Evolutionary conservation across 257 asterid genomes (phyloP).

Genomic region (Perilla frutescens): DNA sequence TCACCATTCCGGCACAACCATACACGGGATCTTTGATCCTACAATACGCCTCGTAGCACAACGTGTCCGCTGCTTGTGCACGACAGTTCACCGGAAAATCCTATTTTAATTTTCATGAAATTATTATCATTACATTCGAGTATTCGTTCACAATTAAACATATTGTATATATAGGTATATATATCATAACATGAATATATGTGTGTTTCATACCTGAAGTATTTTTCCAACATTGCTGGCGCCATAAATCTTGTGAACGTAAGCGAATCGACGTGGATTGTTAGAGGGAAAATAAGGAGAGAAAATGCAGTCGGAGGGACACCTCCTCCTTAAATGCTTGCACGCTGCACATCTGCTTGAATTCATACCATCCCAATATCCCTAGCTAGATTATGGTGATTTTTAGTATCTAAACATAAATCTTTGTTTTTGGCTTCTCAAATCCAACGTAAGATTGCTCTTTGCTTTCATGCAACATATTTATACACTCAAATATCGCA

Average conservation of each 20-base stretch:
- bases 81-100: conserved; percentile 57
- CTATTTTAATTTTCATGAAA: conserved; percentile 28
- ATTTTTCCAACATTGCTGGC: conserved; percentile 74
- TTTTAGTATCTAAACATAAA: conserved; percentile 25
- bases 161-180: too few species aligned
- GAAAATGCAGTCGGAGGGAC: conserved; percentile 71
- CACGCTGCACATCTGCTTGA: conserved; percentile 81
- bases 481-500: neutral
- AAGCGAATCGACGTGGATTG: conserved; percentile 61
- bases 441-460: conserved; percentile 26
- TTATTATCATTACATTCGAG: too few species aligned
- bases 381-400: neutral
- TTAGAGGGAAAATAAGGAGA: conserved; percentile 73
- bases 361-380: conserved; percentile 28
- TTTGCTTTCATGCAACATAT: neutral
- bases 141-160: too few species aligned
- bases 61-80: conserved; percentile 56
- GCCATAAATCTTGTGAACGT: conserved; percentile 72
- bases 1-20: conserved; percentile 65
- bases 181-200: too few species aligned
- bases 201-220: conserved; percentile 44
- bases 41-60: conserved; percentile 68
- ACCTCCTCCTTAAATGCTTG: conserved; percentile 69
- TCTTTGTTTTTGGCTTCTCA: neutral
- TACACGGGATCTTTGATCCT: conserved; percentile 64